Conservation (phyloP, 2,329 filamentous ascomycete genomes). For the Botrytis hyacinthi region DNA sequence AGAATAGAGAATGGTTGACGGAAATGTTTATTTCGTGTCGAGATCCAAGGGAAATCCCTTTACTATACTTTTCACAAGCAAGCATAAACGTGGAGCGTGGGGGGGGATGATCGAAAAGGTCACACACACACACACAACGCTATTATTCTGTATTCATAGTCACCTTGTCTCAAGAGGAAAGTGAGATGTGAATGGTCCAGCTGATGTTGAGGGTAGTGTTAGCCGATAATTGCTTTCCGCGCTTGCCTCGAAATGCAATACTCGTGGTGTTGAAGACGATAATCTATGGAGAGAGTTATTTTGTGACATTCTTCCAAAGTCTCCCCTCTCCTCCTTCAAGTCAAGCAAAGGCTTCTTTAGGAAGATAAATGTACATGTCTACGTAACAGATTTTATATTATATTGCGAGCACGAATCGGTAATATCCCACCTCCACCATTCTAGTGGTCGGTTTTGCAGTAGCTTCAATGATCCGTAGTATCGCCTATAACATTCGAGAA, state of each 20-base stretch:
- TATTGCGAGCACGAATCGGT: not conserved
- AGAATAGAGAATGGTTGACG: not conserved
- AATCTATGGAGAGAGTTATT: not conserved
- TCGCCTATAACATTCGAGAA: not conserved
- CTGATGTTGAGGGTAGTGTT: slow-evolving; percentile 3
- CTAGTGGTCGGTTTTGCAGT: not conserved
- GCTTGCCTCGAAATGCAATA: not conserved
- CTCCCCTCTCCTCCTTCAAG: not conserved
- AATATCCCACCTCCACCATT: not conserved
- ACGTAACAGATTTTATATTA: not conserved
- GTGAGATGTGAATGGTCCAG: slow-evolving; percentile 15
- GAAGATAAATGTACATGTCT: not conserved
- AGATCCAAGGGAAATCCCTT: slow-evolving; percentile 1
- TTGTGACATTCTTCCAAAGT: not conserved
- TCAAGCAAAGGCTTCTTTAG: not conserved
- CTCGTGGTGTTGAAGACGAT: not conserved
- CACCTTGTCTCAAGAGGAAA: not conserved
- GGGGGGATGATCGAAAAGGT: not conserved
- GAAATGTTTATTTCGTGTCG: not conserved
- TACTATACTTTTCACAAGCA: not conserved
- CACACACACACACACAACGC: not conserved
- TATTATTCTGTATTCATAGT: not conserved
- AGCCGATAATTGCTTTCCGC: not conserved
- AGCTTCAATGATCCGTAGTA: slow-evolving; percentile 8
- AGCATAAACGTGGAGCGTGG: not conserved